Evolutionary conservation across 106 monocot genomes (phyloP).

Genomic region (Acanthochlamys bracteata): DNA sequence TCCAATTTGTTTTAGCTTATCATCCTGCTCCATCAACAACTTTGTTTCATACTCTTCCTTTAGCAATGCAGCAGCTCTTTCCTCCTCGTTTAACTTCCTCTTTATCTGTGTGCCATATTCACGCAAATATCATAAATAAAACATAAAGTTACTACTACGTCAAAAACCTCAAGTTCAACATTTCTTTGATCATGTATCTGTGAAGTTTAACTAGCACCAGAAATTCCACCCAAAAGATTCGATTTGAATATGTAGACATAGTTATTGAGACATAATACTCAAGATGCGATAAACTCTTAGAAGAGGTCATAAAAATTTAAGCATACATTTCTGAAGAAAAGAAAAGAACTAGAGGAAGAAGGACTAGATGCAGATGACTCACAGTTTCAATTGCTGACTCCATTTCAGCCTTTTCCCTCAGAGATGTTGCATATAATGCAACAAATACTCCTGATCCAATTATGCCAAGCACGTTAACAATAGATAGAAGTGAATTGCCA

Average conservation of each 20-base stretch:
- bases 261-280: no score
- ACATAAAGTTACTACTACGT: no score
- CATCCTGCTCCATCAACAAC: slow-evolving; percentile 37
- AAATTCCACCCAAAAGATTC: no score
- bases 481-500: slow-evolving; percentile 31
- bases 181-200: no score
- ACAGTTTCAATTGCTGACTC: slow-evolving; percentile 66
- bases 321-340: not conserved
- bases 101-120: slow-evolving; percentile 41
- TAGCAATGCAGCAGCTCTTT: slow-evolving; percentile 27
- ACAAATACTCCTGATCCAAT: slow-evolving; percentile 69
- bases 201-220: no score
- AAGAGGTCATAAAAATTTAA: no score
- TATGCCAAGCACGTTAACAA: slow-evolving; percentile 59
- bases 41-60: slow-evolving; percentile 46
- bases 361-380: slow-evolving; percentile 9
- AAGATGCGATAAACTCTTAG: no score
- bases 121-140: not conserved
- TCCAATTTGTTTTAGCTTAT: slow-evolving; percentile 31
- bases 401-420: slow-evolving; percentile 48
- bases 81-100: slow-evolving; percentile 28
- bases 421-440: slow-evolving; percentile 65
- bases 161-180: no score
- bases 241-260: no score
- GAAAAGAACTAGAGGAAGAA: not conserved